A percentile compares a stretch with the other conserved stretches of the same genome.
These are phyloP conservation scores for Dryadomyces sulphureus DNA, from an alignment of 2,329 filamentous ascomycete species.

Conservation along the genomic window DNA sequence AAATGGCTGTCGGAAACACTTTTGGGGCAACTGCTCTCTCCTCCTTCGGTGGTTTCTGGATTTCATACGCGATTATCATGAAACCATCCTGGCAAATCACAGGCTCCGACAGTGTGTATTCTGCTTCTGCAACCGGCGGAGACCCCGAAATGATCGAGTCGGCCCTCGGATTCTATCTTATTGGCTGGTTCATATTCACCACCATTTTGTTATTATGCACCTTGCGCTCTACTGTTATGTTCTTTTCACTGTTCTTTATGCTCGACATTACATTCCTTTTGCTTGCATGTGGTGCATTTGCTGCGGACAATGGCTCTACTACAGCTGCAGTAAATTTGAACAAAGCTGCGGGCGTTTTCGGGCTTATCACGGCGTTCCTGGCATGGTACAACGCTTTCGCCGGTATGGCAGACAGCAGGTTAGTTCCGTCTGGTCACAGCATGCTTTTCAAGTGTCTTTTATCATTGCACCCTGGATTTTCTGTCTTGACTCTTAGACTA, in stretches of 20 bases:
- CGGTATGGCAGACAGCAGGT: slow-evolving; percentile 62
- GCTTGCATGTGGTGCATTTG: slow-evolving; percentile 49
- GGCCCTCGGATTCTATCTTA: slow-evolving; percentile 60
- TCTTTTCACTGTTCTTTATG: slow-evolving; percentile 63
- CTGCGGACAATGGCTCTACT: slow-evolving; percentile 33
- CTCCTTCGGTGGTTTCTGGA: slow-evolving; percentile 77
- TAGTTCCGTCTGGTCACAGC: slow-evolving; percentile 21
- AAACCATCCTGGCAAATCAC: slow-evolving; percentile 52
- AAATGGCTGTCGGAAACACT: slow-evolving; percentile 78
- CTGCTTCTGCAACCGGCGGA: slow-evolving; percentile 11
- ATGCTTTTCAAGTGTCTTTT: no score
- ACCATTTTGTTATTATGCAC: slow-evolving; percentile 60
- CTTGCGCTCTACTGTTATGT: slow-evolving; percentile 61
- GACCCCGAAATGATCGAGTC: slow-evolving; percentile 34
- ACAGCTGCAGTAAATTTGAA: slow-evolving; percentile 34
- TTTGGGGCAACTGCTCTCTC: slow-evolving; percentile 71
- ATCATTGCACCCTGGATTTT: no score
- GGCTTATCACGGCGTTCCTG: slow-evolving; percentile 64
- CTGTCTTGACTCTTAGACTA: neutral
- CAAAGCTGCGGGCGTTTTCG: slow-evolving; percentile 64
- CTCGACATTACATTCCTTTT: slow-evolving; percentile 65
- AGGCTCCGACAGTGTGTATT: slow-evolving; percentile 28
- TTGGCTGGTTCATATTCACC: slow-evolving; percentile 77
- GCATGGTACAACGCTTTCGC: slow-evolving; percentile 82
- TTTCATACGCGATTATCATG: slow-evolving; percentile 57